Base-by-base conservation (phyloP, 2,329 filamentous ascomycete species). In the Fonsecaea multimorphosa region DNA sequence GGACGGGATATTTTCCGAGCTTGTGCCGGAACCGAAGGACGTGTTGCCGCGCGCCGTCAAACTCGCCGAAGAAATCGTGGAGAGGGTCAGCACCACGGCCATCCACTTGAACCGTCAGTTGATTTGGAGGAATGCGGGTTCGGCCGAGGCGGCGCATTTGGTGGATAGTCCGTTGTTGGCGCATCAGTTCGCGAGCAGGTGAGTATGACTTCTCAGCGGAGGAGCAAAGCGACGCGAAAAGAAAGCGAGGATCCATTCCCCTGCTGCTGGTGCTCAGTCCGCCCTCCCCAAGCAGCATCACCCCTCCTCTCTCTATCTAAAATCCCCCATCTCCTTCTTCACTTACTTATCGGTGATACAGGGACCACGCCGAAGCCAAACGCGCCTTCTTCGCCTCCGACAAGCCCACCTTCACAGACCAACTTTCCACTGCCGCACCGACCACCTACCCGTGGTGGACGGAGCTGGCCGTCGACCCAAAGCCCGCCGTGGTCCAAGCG, bases 21-120 rank as follows among this genome's bases (percentile, higher is more conserved):
- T 86, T 24, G 78, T 88, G 2, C 79, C 83, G 7, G 77, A 71
- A 14, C 82, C 85, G 0, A 84, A 83, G 9, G 78, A 83, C 63
- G 88, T 91, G n/a, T 73, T 91, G 32, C 81, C 83, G 0, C 80
- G 84, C 1, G 88, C 88, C n/a, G 75, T 91, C 53, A 82, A 82
- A 71, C 77, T 90, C 19, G 88, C 88, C 2, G 79, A 83, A 31
- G 87, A 89, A 59, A 82, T 90, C 44, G 86, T 84, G 1, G 76
- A 75, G 64, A 88, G 89, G 68, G 86, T 85, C 38, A 89, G 86
- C 73, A 74, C 76, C 1, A 83, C 90, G 11, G 85, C 85, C 56
- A 84, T 83, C 16, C 81, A 84, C 63, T 73, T 90, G 64, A 90
- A 88, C 84, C 84, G 84, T 75, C 88, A 90, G 72, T 77, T 91